Percentiles rank a stretch among this genome's conserved stretches.
These are phyloP conservation scores for Hemisphaericaspora subhashii DNA, from an alignment of 1,139 yeast genomes.

Conservation along the genomic window DNA sequence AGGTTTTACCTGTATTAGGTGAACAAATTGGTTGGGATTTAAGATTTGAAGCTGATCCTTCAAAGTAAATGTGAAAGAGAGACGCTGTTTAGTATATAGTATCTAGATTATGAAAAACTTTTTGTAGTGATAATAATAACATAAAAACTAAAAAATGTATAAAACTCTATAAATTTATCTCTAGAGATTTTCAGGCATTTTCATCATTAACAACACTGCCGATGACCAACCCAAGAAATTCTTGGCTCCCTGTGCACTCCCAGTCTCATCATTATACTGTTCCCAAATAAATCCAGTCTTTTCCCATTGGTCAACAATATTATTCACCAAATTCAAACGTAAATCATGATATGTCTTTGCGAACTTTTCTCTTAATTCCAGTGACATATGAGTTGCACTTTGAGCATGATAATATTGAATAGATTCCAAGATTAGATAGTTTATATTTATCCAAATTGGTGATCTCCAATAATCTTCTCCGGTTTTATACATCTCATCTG, in stretches of 20 bases:
- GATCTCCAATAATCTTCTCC: constrained; percentile 97
- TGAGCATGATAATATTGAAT: constrained; percentile 51
- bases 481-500: constrained; percentile 64
- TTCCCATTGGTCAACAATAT: constrained; percentile 67
- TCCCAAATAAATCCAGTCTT: constrained; percentile 87
- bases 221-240: constrained; percentile 97
- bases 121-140: no score
- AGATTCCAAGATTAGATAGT: constrained; percentile 76
- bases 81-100: neutral
- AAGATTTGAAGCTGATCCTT: constrained; percentile 68
- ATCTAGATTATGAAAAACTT: neutral
- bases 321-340: constrained; percentile 65
- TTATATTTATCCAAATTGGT: constrained; percentile 90
- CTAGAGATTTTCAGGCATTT: constrained; percentile 55
- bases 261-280: constrained; percentile 78
- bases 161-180: neutral
- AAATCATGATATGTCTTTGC: constrained; percentile 51
- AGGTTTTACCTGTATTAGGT: constrained; percentile 84
- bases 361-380: constrained; percentile 35
- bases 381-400: constrained; percentile 22
- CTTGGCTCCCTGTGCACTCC: constrained; percentile 77
- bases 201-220: constrained; percentile 76
- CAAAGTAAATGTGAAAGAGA: constrained; percentile 21
- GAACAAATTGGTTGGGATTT: constrained; percentile 94
- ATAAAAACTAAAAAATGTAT: no score